These are phyloP conservation scores for Rhodotorula sp. DNA, from an alignment of 1,284 basidiomycete species.

Conservation along the genomic window DNA sequence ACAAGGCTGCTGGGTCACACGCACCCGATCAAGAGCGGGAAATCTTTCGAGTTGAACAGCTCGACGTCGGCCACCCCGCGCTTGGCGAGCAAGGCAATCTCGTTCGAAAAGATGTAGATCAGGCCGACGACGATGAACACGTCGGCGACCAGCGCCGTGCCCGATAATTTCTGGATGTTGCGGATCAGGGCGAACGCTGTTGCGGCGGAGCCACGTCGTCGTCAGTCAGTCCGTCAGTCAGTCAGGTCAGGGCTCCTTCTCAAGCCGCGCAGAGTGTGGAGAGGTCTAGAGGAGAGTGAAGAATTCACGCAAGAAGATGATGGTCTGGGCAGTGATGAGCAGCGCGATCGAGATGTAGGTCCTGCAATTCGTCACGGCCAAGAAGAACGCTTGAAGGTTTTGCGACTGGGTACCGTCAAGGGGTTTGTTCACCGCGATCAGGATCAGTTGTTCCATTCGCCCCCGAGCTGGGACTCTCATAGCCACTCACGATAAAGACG, in stretches of 20 bases:
- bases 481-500: slow-evolving; percentile 77
- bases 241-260: no score
- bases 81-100: slow-evolving; percentile 64
- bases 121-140: slow-evolving; percentile 87
- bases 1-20: no score
- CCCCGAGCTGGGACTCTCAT: no score
- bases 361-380: slow-evolving; percentile 77
- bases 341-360: slow-evolving; percentile 68
- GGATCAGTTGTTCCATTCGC: neutral
- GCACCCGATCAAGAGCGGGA: slow-evolving; percentile 87
- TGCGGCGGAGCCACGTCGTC: neutral
- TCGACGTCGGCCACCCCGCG: slow-evolving; percentile 77
- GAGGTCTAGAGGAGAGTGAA: no score
- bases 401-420: slow-evolving; percentile 4
- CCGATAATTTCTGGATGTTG: slow-evolving; percentile 87
- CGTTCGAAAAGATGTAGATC: slow-evolving; percentile 59
- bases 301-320: slow-evolving; percentile 68
- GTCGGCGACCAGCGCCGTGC: slow-evolving; percentile 88
- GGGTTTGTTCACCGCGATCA: neutral
- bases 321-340: slow-evolving; percentile 78
- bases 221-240: no score
- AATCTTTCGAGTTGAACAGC: slow-evolving; percentile 83
- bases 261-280: neutral
- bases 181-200: slow-evolving; percentile 71
- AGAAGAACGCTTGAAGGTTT: slow-evolving; percentile 64